Base-by-base conservation (phyloP, 2,329 filamentous ascomycete species). In the Pseudocercospora cruenta region DNA sequence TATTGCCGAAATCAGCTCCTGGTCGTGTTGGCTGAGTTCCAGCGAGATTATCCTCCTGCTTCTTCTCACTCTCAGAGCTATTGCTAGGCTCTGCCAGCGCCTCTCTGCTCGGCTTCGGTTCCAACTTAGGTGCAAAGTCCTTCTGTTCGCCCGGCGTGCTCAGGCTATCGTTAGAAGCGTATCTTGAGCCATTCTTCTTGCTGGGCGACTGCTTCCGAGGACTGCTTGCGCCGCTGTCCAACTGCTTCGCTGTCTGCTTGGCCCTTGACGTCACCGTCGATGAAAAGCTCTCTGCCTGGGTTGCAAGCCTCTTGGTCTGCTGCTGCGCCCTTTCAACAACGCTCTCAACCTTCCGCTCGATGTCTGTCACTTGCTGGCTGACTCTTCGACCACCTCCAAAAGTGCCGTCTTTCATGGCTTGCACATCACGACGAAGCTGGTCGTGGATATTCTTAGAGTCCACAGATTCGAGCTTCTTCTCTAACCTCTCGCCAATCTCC, bases 401-500 rank as follows among this genome's bases (percentile, higher is more conserved):
- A 22, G 71, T 74, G 26, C 73, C 73, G n/a, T 76, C 68, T 53
- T 74, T 75, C 55, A 77, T 67, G 26, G 73, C 63, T 63, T 72
- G 61, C 1, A 72, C 54, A 39, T 74, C 72, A n/a, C 67, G 67
- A 2, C 67, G 71, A 21, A 74, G 60, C 31, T 72, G 69, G 8
- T 70, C 69, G 14, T 70, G 63, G 28, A 68, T 31, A 14, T 69
- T 63, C n/a, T 69, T 70, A 9, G 60, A 53, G 28, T 71, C 68
- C 6, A 71, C 55, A 24, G 73, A 74, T 24, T 70, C 72, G 9
- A 65, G 78, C 70, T 71, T 78, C 75, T 74, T 70, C 63, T 78
- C 80, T 3, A 77, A 76, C 28, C 67, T 67, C 71, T 80, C 78
- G 63, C 79, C 81, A 19, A 81, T 73, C 16, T 78, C 77, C 47